phyloP scores from a whole-genome alignment of 140 eudicot species.

The Anethum foeniculum region DNA sequence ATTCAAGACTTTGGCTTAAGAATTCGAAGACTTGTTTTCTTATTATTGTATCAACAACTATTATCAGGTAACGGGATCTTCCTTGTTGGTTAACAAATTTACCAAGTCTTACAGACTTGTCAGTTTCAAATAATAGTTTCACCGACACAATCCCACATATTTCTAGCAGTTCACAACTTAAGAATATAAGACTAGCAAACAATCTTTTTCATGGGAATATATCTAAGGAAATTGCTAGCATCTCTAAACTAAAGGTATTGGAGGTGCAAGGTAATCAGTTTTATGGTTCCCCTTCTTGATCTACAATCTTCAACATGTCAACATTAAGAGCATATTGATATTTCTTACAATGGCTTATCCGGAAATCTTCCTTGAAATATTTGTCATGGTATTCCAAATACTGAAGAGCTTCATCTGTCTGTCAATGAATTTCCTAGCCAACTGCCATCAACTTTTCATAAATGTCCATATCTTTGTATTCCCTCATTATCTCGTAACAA shows the following conservation, averaged over 20 bases:
- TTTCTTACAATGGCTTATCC: slow-evolving; percentile 8
- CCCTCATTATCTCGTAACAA: neutral
- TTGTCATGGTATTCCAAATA: slow-evolving; percentile 11
- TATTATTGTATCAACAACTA: too few relatives aligned
- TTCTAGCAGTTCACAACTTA: slow-evolving; percentile 14
- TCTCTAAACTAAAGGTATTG: neutral
- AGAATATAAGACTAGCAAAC: slow-evolving; percentile 6
- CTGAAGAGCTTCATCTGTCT: slow-evolving; percentile 10
- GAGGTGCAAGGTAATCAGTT: slow-evolving; percentile 4
- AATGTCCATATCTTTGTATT: slow-evolving; percentile 11
- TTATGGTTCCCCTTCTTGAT: slow-evolving; percentile 20
- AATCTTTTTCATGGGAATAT: slow-evolving; percentile 26
- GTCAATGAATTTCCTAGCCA: slow-evolving; percentile 1
- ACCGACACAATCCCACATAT: slow-evolving; percentile 17
- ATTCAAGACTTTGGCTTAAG: too few relatives aligned
- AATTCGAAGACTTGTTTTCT: too few relatives aligned
- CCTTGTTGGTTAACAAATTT: slow-evolving; percentile 19
- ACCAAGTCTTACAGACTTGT: slow-evolving; percentile 16
- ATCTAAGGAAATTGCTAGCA: slow-evolving; percentile 10
- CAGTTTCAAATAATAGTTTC: slow-evolving; percentile 19
- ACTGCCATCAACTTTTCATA: slow-evolving; percentile 3
- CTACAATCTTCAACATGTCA: slow-evolving; percentile 13
- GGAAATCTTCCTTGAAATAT: slow-evolving; percentile 21
- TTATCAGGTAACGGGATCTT: too few relatives aligned
- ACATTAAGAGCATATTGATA: neutral